phyloP scores from a whole-genome alignment of 192 early-diverging fungal species.

The Coemansia sp. region DNA sequence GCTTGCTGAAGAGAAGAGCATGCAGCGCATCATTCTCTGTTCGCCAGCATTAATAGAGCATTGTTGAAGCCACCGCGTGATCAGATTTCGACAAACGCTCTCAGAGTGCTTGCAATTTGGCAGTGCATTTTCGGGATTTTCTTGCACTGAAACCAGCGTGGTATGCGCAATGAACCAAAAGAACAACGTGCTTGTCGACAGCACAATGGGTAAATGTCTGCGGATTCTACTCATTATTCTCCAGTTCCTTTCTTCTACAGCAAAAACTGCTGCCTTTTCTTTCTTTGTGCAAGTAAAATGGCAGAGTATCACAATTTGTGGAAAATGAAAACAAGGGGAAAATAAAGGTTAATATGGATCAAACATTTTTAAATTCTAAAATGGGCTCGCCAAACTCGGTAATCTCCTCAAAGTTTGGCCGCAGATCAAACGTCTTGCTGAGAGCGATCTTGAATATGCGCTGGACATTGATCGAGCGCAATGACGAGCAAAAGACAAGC shows the following conservation, averaged over 20 bases:
- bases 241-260: not conserved
- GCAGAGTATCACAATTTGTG: not conserved
- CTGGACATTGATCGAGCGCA: conserved; percentile 94
- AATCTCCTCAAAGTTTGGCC: conserved; percentile 91
- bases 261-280: not conserved
- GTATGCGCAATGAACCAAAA: too few relatives aligned
- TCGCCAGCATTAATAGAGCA: not conserved
- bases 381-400: conserved; percentile 89
- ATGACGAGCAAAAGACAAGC: conserved; percentile 91
- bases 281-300: too few relatives aligned
- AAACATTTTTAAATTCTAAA: conserved; percentile 69
- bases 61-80: not conserved
- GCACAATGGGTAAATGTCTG: not conserved
- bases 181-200: too few relatives aligned
- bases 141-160: too few relatives aligned
- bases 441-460: conserved; percentile 97
- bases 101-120: not conserved
- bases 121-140: too few relatives aligned
- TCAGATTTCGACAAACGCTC: not conserved
- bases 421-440: conserved; percentile 89
- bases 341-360: not conserved
- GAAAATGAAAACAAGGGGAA: conserved; percentile 1
- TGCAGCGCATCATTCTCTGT: not conserved
- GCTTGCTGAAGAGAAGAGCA: not conserved
- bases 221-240: not conserved